These are phyloP conservation scores for Soucietia sequanensis DNA, from an alignment of 805 yeast species.

Conservation along the genomic window DNA sequence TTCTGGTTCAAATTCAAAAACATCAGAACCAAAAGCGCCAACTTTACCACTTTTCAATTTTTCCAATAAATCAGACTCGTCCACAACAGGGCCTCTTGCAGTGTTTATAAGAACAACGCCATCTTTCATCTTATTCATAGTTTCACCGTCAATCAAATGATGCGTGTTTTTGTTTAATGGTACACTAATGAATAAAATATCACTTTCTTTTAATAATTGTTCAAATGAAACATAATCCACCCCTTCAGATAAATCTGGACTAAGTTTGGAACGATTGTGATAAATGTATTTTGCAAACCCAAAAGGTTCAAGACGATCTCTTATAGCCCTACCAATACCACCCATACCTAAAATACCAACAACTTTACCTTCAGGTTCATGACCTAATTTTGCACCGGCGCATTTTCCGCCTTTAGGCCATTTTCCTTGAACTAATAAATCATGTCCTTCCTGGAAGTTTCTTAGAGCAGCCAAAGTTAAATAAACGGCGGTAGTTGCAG, in stretches of 20 bases:
- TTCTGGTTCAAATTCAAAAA: conserved; percentile 71
- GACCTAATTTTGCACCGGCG: conserved; percentile 61
- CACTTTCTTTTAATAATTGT: conserved; percentile 60
- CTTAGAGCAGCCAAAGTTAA: conserved; percentile 63
- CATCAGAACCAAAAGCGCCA: conserved; percentile 70
- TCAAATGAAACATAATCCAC: conserved; percentile 73
- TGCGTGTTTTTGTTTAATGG: conserved; percentile 74
- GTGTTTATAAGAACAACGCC: conserved; percentile 80
- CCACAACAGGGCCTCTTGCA: conserved; percentile 83
- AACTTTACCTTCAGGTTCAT: conserved; percentile 71
- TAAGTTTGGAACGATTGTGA: conserved; percentile 63
- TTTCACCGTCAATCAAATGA: conserved; percentile 62
- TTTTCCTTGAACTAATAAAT: conserved; percentile 50
- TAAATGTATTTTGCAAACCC: conserved; percentile 72
- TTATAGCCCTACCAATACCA: conserved; percentile 82
- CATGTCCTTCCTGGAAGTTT: conserved; percentile 62
- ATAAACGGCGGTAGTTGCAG: conserved; percentile 70
- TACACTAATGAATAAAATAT: conserved; percentile 69
- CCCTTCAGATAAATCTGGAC: conserved; percentile 62
- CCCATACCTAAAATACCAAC: conserved; percentile 88
- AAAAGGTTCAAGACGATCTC: conserved; percentile 70
- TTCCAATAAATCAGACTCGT: conserved; percentile 57
- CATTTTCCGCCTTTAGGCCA: conserved; percentile 51
- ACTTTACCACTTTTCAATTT: conserved; percentile 64
- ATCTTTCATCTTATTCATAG: conserved; percentile 68